Conservation (phyloP, 163 green algal genomes). For the Botryococcus braunii region DNA sequence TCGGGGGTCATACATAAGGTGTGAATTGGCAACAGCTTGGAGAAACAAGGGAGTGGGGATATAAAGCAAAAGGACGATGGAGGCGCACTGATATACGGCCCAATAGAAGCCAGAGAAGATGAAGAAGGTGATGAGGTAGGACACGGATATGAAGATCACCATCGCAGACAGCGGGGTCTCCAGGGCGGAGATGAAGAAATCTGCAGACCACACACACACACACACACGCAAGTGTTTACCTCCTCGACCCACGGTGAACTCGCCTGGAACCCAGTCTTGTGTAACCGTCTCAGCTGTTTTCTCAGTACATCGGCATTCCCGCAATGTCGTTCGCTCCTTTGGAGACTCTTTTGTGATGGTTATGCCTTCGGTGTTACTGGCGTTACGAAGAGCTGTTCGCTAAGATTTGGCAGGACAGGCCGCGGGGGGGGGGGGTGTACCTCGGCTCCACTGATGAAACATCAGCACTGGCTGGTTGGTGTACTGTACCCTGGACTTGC, state of each 20-base stretch:
- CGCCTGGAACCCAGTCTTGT: no score
- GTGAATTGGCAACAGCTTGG: background rate
- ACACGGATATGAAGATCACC: slow-evolving; percentile 30
- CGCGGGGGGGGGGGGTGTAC: background rate
- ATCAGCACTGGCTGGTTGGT: slow-evolving; percentile 28
- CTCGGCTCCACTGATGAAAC: slow-evolving; percentile 36
- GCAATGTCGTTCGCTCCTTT: background rate
- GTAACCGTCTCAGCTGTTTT: no score
- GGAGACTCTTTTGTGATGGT: background rate
- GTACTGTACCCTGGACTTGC: slow-evolving; percentile 43
- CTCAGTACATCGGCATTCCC: background rate
- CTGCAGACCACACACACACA: slow-evolving; percentile 3
- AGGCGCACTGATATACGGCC: slow-evolving; percentile 40
- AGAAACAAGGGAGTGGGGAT: background rate
- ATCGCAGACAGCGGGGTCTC: slow-evolving; percentile 43
- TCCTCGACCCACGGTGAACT: background rate
- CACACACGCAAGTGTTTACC: background rate
- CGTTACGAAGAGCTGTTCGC: no score
- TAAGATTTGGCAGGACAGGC: no score
- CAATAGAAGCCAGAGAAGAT: slow-evolving; percentile 60
- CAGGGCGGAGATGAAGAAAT: slow-evolving; percentile 71
- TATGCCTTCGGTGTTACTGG: background rate
- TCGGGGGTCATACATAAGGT: background rate
- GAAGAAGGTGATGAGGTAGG: slow-evolving; percentile 54
- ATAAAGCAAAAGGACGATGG: background rate